Conservation (phyloP, 352 stramenopile species). For the Globisporangium solare region DNA sequence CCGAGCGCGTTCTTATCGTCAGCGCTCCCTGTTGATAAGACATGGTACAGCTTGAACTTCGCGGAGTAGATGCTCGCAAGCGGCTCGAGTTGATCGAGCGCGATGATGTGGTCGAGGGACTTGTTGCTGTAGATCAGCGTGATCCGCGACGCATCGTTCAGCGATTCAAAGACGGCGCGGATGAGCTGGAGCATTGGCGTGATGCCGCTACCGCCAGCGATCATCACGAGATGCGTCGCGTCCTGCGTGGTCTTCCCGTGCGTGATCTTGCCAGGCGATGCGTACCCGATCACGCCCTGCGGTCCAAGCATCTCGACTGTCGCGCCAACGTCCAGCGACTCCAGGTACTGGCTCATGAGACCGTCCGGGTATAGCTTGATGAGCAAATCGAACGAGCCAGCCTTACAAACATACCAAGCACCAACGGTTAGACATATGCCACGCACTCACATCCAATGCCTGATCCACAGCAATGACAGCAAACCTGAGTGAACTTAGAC, state of each 20-base stretch:
- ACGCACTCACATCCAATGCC: too few species aligned
- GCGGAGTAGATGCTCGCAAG: slow-evolving; percentile 73
- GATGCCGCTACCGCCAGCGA: slow-evolving; percentile 77
- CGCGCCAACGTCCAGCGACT: slow-evolving; percentile 42
- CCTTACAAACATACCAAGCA: slow-evolving; percentile 21
- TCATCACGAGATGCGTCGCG: slow-evolving; percentile 60
- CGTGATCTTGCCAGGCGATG: slow-evolving; percentile 40
- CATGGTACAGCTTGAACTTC: slow-evolving; percentile 61
- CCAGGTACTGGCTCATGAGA: slow-evolving; percentile 68
- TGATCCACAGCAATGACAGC: too few species aligned
- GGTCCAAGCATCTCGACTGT: slow-evolving; percentile 73
- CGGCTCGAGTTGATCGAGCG: slow-evolving; percentile 64
- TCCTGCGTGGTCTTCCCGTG: slow-evolving; percentile 39
- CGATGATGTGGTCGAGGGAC: slow-evolving; percentile 64
- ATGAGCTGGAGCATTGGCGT: slow-evolving; percentile 83
- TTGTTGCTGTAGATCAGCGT: slow-evolving; percentile 76
- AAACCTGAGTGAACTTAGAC: slow-evolving; percentile 60
- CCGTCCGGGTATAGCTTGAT: slow-evolving; percentile 79
- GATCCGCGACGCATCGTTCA: slow-evolving; percentile 49
- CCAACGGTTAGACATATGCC: not conserved
- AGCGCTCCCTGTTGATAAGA: slow-evolving; percentile 41
- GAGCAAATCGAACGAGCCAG: slow-evolving; percentile 61
- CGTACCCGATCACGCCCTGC: slow-evolving; percentile 61
- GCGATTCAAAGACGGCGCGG: slow-evolving; percentile 56
- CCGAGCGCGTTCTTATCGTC: slow-evolving; percentile 45